phyloP scores from a whole-genome alignment of 352 stramenopile genomes.

The Globisporangium spinosum region DNA sequence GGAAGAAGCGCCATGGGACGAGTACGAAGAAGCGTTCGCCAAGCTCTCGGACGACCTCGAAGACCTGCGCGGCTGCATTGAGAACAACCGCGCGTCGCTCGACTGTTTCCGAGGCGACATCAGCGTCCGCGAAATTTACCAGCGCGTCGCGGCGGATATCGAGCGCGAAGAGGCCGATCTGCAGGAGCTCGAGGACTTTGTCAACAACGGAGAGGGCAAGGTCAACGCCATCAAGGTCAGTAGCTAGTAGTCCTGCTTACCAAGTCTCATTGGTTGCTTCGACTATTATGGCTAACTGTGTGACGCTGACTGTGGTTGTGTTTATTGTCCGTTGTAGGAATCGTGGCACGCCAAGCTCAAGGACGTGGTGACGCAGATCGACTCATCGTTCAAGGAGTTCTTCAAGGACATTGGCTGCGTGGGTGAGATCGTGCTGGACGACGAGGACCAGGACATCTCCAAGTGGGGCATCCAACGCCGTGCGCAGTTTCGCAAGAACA shows the following conservation, averaged over 20 bases:
- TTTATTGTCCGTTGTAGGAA: constrained; percentile 25
- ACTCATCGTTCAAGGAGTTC: constrained; percentile 79
- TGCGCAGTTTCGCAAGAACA: constrained; percentile 84
- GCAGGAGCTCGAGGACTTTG: constrained; percentile 54
- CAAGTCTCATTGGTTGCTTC: not conserved
- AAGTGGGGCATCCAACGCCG: constrained; percentile 86
- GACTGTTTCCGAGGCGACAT: constrained; percentile 81
- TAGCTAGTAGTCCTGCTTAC: not conserved
- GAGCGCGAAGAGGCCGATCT: constrained; percentile 53
- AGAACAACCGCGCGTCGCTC: constrained; percentile 80
- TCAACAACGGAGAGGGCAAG: constrained; percentile 55
- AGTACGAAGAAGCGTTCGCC: constrained; percentile 59
- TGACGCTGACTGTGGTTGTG: not conserved
- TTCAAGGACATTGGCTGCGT: constrained; percentile 86
- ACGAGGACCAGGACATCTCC: constrained; percentile 75
- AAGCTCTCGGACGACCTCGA: constrained; percentile 71
- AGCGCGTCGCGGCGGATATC: constrained; percentile 66
- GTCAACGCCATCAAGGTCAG: constrained; percentile 74
- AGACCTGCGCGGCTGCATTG: constrained; percentile 69
- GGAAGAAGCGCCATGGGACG: constrained; percentile 56
- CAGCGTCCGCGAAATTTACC: constrained; percentile 69
- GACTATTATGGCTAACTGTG: not conserved
- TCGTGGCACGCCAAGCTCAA: constrained; percentile 67
- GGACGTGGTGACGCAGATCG: constrained; percentile 75
- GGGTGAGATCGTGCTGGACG: constrained; percentile 76